These are phyloP conservation scores for Scheffersomyces stipitis DNA, from an alignment of 805 yeast species.

Conservation along the genomic window DNA sequence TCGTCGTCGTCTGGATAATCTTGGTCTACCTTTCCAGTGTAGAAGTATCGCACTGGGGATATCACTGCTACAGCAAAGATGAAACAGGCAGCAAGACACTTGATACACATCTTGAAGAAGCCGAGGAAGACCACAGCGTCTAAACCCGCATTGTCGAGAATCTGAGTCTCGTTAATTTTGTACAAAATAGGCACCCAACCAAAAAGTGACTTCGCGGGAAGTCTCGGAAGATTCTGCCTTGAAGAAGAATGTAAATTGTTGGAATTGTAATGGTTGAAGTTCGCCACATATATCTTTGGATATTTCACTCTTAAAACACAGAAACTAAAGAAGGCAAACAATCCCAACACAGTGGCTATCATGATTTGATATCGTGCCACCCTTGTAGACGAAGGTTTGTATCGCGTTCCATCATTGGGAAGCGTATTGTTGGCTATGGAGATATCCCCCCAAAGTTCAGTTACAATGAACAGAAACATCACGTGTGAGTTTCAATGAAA, in stretches of 20 bases:
- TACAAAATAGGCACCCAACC: constrained; percentile 79
- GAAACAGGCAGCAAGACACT: constrained; percentile 61
- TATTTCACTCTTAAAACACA: constrained; percentile 68
- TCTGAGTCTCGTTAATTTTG: constrained; percentile 66
- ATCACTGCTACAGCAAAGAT: constrained; percentile 71
- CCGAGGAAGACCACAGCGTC: constrained; percentile 93
- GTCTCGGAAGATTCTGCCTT: constrained; percentile 54
- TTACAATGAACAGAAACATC: no score
- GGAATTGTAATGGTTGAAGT: constrained; percentile 51
- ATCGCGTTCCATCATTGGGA: constrained; percentile 3
- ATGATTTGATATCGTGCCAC: constrained; percentile 77
- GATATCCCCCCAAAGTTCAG: no score
- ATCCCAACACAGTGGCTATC: constrained; percentile 69
- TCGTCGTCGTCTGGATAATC: constrained; percentile 25
- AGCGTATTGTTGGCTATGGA: no score
- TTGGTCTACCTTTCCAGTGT: constrained; percentile 72
- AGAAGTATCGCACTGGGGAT: constrained; percentile 81
- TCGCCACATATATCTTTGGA: constrained; percentile 84
- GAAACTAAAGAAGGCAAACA: constrained; percentile 65
- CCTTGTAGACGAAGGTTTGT: constrained; percentile 30
- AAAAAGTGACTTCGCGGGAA: constrained; percentile 59
- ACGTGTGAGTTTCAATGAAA: no score
- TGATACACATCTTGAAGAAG: constrained; percentile 86
- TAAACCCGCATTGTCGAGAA: constrained; percentile 86
- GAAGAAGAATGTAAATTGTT: constrained; percentile 43